These are phyloP conservation scores for Paxillus involutus DNA, from an alignment of 768 basidiomycete genomes.

Conservation along the genomic window DNA sequence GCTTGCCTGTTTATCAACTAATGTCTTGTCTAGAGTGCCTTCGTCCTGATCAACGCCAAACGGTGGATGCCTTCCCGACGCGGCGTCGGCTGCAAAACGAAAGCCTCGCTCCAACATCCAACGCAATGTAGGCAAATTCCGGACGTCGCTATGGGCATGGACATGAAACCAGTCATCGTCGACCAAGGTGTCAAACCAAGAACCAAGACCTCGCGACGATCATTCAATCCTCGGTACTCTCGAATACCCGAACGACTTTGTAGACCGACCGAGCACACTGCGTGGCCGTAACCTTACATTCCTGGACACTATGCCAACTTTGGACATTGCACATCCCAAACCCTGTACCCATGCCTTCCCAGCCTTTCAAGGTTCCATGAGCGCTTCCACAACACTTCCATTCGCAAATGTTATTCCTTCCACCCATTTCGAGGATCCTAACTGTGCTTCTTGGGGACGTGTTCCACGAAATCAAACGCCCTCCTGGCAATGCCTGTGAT, in stretches of 20 bases:
- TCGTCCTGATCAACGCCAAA: conserved; percentile 34
- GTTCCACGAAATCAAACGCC: not conserved
- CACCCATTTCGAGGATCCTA: not conserved
- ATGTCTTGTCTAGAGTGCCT: conserved; percentile 31
- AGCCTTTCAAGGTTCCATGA: not conserved
- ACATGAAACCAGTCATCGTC: conserved; percentile 4
- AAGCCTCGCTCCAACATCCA: not conserved
- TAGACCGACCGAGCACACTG: conserved; percentile 16
- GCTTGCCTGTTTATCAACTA: not conserved
- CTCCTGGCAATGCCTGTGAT: too few species aligned
- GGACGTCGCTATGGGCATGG: not conserved
- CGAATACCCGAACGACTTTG: conserved; percentile 51
- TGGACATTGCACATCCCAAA: conserved; percentile 7
- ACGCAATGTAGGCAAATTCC: not conserved
- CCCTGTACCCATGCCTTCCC: not conserved
- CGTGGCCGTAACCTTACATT: conserved; percentile 14
- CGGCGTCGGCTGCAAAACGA: not conserved
- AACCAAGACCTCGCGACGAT: conserved; percentile 2
- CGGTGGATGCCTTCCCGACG: conserved; percentile 7
- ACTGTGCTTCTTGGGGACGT: too few species aligned
- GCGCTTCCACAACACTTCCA: not conserved
- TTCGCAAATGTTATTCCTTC: not conserved
- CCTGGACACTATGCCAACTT: not conserved
- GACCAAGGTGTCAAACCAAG: conserved; percentile 3
- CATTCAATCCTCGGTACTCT: conserved; percentile 34